Evolutionary conservation across 2,329 filamentous ascomycete species (phyloP).

Genomic region (Colletotrichum lini): DNA sequence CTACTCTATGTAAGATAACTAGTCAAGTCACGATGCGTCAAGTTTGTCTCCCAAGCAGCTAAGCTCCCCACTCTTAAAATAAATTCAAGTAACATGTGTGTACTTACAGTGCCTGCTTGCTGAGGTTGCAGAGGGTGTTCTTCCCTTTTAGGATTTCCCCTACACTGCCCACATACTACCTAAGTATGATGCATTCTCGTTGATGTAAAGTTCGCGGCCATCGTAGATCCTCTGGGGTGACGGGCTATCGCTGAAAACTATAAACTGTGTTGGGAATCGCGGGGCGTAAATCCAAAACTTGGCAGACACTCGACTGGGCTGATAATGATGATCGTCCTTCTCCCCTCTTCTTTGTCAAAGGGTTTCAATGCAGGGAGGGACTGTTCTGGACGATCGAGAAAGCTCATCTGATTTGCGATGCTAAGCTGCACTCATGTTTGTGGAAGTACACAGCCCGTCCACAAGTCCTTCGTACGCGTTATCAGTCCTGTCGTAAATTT

Average conservation of each 20-base stretch:
- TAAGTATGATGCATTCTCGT: not conserved
- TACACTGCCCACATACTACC: too few species aligned
- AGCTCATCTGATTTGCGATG: not conserved
- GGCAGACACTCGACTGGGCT: not conserved
- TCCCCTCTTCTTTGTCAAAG: not conserved
- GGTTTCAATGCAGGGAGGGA: too few species aligned
- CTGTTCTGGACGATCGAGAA: not conserved
- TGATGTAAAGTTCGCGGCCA: not conserved
- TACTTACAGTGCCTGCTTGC: too few species aligned
- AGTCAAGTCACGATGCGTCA: too few species aligned
- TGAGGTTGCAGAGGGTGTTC: too few species aligned
- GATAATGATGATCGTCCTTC: not conserved
- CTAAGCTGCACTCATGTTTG: not conserved
- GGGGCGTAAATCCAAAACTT: not conserved
- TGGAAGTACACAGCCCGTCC: conserved; percentile 3
- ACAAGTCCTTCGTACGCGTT: not conserved
- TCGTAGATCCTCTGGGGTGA: not conserved
- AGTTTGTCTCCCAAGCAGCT: too few species aligned
- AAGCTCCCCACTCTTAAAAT: too few species aligned
- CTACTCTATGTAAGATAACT: too few species aligned
- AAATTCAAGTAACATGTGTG: too few species aligned
- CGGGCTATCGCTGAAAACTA: not conserved
- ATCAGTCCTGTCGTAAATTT: not conserved
- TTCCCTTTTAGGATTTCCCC: too few species aligned
- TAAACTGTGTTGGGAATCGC: not conserved